Evolutionary conservation across 75 land plant species (phyloP).

Genomic region (Picea sitchensis): DNA sequence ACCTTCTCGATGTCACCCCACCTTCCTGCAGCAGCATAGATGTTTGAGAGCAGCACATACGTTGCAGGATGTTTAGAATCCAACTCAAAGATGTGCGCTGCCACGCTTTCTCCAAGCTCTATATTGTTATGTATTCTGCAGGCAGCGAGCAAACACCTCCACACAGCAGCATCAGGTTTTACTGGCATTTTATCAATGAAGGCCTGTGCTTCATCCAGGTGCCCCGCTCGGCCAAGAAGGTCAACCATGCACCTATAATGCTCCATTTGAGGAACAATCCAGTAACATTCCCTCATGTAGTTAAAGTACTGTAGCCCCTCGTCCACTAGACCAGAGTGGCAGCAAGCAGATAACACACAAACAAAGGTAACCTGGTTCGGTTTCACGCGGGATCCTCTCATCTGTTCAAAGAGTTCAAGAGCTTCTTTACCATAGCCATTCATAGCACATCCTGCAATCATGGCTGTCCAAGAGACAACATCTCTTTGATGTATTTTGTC

Average conservation of each 20-base stretch:
- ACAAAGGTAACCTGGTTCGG: constrained; percentile 52
- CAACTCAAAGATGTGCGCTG: background rate
- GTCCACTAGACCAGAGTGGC: constrained; percentile 20
- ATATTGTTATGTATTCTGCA: background rate
- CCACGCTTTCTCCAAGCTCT: background rate
- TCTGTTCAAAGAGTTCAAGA: constrained; percentile 35
- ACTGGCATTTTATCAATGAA: background rate
- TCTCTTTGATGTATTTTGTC: constrained; percentile 25
- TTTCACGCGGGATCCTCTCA: constrained; percentile 20
- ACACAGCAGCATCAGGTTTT: background rate
- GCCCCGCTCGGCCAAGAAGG: background rate
- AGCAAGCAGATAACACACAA: constrained; percentile 55
- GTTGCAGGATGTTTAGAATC: background rate
- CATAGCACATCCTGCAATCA: constrained; percentile 52
- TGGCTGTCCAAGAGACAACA: constrained; percentile 52
- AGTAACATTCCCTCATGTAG: background rate
- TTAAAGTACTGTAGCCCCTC: background rate
- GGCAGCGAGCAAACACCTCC: background rate
- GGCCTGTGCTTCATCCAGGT: background rate
- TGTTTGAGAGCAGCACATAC: background rate
- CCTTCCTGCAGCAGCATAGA: background rate
- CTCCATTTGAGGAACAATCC: background rate
- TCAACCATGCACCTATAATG: background rate
- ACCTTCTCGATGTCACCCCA: background rate
- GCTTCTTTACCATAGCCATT: constrained; percentile 42